A percentile compares a stretch with the other conserved stretches of the same genome.
Conservation (phyloP, 768 basidiomycete species). For the Amanita inopinata region DNA sequence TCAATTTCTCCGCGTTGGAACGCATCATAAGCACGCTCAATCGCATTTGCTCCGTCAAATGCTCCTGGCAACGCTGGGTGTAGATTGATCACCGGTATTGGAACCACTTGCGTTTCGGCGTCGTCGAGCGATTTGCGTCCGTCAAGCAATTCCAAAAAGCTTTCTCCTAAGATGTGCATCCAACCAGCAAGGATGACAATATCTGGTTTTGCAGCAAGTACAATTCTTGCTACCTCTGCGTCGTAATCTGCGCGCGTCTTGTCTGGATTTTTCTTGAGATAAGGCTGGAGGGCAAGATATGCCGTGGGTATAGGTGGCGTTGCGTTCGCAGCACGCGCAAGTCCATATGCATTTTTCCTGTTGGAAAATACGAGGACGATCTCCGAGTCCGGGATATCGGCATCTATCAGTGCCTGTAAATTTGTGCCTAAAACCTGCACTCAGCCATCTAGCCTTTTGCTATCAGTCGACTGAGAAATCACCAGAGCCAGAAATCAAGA, state of each 20-base stretch:
- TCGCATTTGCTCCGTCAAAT: conserved; percentile 94
- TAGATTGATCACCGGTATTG: conserved; percentile 86
- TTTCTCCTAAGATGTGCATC: conserved; percentile 92
- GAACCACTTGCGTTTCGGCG: conserved; percentile 20
- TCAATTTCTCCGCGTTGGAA: conserved; percentile 76
- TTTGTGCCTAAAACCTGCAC: conserved; percentile 62
- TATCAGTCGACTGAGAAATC: neutral
- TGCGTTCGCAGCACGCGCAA: conserved; percentile 66
- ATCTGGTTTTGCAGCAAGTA: conserved; percentile 60
- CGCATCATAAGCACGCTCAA: conserved; percentile 82
- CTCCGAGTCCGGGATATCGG: conserved; percentile 58
- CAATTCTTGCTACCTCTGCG: conserved; percentile 61
- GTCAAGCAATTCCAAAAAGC: conserved; percentile 63
- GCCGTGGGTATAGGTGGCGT: conserved; percentile 73
- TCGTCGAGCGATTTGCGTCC: conserved; percentile 27
- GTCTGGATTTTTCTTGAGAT: conserved; percentile 60
- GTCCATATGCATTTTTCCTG: conserved; percentile 82
- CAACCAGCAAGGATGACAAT: conserved; percentile 93
- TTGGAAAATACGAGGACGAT: conserved; percentile 87
- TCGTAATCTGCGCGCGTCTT: conserved; percentile 83
- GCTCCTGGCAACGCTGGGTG: conserved; percentile 93
- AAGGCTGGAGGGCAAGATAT: conserved; percentile 79
- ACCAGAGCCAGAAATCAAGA: conserved; percentile 50
- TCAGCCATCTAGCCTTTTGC: neutral
- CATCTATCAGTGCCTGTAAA: conserved; percentile 92